These are phyloP conservation scores for Tirmania nivea DNA, from an alignment of 495 filamentous ascomycete species.

Conservation along the genomic window DNA sequence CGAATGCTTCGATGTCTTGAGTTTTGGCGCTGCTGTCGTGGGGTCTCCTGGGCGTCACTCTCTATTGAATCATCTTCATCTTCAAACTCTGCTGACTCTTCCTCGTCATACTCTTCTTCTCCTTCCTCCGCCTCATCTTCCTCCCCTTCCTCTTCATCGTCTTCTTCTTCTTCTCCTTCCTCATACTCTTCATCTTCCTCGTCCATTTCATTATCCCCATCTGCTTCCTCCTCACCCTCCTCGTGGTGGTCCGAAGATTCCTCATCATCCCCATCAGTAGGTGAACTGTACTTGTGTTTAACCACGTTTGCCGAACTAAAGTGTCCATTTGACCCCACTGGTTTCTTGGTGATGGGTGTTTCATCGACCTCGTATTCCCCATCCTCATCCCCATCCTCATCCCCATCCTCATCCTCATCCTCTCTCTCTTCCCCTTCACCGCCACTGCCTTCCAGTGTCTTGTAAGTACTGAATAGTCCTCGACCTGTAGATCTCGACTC, in stretches of 20 bases:
- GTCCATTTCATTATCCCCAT: slow-evolving; percentile 13
- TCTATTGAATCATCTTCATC: slow-evolving; percentile 3
- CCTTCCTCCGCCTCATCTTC: neutral
- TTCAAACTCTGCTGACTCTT: neutral
- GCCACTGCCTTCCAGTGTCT: neutral
- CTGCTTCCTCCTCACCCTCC: slow-evolving; percentile 8
- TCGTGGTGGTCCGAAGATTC: slow-evolving; percentile 8
- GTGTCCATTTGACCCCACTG: neutral
- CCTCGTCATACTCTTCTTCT: slow-evolving; percentile 6
- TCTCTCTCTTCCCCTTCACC: neutral
- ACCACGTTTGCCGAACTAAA: neutral
- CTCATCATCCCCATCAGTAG: slow-evolving; percentile 9
- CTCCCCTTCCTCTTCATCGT: neutral
- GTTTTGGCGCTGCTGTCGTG: neutral
- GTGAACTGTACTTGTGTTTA: slow-evolving; percentile 6
- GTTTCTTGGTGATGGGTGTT: neutral
- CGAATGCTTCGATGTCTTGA: too few relatives aligned
- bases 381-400: neutral
- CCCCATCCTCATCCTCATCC: neutral
- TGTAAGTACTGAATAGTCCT: neutral
- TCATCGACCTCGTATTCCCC: neutral
- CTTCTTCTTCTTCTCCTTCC: neutral
- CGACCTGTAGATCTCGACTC: neutral
- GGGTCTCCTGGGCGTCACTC: slow-evolving; percentile 7
- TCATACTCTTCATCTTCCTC: slow-evolving; percentile 2